A percentile compares a stretch with the other conserved stretches of the same genome.
Evolutionary conservation across 2,329 filamentous ascomycete species (phyloP).

Genomic region (Calonectria leucothoes): DNA sequence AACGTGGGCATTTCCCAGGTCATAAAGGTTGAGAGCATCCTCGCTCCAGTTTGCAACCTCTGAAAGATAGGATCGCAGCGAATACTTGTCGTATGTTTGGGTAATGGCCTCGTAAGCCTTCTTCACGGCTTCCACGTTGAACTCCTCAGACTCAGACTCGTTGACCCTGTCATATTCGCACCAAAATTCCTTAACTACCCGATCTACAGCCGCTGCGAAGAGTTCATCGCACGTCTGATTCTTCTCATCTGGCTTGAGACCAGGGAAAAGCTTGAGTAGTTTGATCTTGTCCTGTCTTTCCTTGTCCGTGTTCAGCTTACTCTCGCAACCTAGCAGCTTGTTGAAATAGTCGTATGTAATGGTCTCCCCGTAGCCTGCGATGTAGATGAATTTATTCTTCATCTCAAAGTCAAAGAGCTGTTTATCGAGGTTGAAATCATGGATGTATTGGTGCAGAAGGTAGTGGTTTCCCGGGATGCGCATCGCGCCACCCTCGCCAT

Average conservation of each 20-base stretch:
- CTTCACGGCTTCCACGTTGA: background rate
- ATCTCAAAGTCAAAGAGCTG: background rate
- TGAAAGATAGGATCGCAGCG: background rate
- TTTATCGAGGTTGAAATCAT: background rate
- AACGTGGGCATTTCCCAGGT: slow-evolving; percentile 14
- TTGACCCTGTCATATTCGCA: background rate
- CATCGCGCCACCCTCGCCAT: background rate
- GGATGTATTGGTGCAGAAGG: background rate
- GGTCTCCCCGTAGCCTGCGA: background rate
- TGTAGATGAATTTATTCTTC: background rate
- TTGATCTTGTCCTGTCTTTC: background rate
- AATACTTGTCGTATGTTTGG: background rate
- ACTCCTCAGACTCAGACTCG: background rate
- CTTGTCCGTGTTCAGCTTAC: background rate
- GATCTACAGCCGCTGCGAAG: background rate
- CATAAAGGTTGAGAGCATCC: background rate
- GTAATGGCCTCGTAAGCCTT: background rate
- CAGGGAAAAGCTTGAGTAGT: background rate
- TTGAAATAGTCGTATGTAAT: background rate
- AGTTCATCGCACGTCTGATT: background rate
- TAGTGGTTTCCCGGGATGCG: background rate
- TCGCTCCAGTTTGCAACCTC: background rate
- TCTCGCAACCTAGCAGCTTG: background rate
- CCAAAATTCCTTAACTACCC: background rate
- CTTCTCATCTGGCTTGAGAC: background rate